Base-by-base conservation (phyloP, 2,329 filamentous ascomycete species). In the Fusarium sp. region DNA sequence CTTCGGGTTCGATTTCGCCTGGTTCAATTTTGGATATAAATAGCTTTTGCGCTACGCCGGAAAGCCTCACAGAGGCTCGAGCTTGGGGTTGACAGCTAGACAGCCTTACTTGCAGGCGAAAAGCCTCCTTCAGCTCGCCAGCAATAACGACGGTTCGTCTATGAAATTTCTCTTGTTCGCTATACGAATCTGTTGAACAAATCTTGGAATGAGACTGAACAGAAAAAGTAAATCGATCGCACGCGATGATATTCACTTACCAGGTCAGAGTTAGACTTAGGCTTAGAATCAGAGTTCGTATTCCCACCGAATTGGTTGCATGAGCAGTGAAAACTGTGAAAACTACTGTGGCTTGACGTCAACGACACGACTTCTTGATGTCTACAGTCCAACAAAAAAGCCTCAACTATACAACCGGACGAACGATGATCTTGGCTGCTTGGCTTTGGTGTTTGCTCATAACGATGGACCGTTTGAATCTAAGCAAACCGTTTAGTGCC, bases 271-370 rank as follows among this genome's bases (percentile, higher is more conserved):
- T 40, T 23, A 5, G 20, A 38, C 47, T 52, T 58, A 49, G 57
- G 26, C 42, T 55, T 31, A 42, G 37, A 56, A 26, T 46, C 16
- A 42, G 36, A 57, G 36, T 57, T 65, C 53, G 62, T 65, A 59
- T 65, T 38, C 23, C 30, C n/a, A 33, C 12, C 36, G 60, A 65
- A 44, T 34, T 59, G 38, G 60, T 31, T 65, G 60, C 62, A 58
- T 51, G 37, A 30, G 44, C 18, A 28, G 4, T 5, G 46, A 20
- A 9, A 30, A 31, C 42, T 31, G 4, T 5, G 46, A 20, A 9
- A 30, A 31, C 42, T 31, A 45, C 28, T 45, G 42, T 45, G 6
- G 30, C 41, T 65, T 65, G 62, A 65, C 62, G 62, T 65, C 62
- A 65, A 65, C 40, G 44, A 65, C 15, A 41, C 7, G 10, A 28